A percentile compares a stretch with the other conserved stretches of the same genome.
These are phyloP conservation scores for Exserohilum rostratum DNA, from an alignment of 2,329 filamentous ascomycete species.

Conservation along the genomic window DNA sequence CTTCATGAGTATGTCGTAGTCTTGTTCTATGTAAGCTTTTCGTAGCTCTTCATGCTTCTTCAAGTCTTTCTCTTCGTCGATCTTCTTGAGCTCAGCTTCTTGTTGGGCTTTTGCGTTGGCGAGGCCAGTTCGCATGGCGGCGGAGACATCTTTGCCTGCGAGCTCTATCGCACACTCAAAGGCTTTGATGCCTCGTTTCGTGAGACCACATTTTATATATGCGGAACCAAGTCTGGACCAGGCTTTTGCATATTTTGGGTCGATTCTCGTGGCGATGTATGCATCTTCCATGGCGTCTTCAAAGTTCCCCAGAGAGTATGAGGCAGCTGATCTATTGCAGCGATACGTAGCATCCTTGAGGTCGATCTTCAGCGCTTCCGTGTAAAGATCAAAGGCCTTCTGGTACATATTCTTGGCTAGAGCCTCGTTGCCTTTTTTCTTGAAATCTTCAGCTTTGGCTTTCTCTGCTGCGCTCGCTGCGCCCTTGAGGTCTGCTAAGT, in stretches of 20 bases:
- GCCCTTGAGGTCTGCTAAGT: neutral
- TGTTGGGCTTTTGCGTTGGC: neutral
- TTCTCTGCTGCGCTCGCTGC: neutral
- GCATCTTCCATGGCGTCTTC: neutral
- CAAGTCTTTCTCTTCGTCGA: neutral
- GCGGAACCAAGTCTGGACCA: neutral
- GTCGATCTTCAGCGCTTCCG: neutral
- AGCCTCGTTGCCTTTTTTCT: neutral
- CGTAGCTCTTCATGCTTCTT: neutral
- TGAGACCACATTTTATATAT: neutral
- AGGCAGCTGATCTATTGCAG: neutral
- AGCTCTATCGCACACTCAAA: neutral
- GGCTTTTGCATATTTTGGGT: neutral
- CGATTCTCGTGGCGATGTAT: neutral
- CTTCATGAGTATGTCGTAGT: neutral
- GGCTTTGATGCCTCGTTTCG: neutral
- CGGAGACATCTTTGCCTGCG: neutral
- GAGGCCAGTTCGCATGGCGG: neutral
- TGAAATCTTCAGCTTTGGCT: neutral
- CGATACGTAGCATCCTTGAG: neutral
- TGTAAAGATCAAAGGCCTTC: neutral
- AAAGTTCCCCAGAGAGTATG: neutral
- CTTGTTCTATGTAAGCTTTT: neutral
- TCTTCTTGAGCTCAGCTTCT: neutral
- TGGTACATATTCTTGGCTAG: neutral